Evolutionary conservation across 2,329 filamentous ascomycete species (phyloP), one percentile per base, ranked within the genome.

Genomic region (Diaporthe nobilis): DNA sequence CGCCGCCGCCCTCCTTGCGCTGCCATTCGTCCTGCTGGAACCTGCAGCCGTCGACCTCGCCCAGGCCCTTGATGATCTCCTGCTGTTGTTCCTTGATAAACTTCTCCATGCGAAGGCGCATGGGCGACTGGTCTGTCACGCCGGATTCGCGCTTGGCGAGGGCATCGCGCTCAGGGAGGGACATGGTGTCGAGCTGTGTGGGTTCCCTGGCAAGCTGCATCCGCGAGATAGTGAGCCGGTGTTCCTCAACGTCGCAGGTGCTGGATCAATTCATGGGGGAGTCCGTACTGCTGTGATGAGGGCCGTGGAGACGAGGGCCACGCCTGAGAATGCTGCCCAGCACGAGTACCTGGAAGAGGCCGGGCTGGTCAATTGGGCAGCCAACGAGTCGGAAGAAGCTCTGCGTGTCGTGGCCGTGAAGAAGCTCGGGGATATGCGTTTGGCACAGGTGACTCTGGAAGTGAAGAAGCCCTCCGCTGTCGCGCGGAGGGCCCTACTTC

Each of bases 81-180:
- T 94, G 91, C 82, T 99, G 97, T 81, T 98, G 95, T 80, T 95
- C 91, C 84, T 97, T 97, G 85, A 98, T 97, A 83, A 98, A 94
- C 81, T 94, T 92, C 86, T 99, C 97, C 97, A 99, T 98, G 78
- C 96, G 95, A 75, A 99, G 90, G 73, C 97, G 95, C 96, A 99
- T 98, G 2, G 97, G 96, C 20, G 96, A 98, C 80, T 92, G 88
- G 75, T 92, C 90, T 65, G 89, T 93, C 68, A 98, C 90, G 78
- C 92, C 91, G 74, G 91, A 90, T 83, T 97, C 94, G 77, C 94
- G 92, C 85, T 97, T 98, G 79, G 91, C 90, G 77, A 95, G 89
- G 78, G 91, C 92, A 84, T 98, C 97, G 80, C 94, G 92, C 82
- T 98, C 94, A 80, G 95, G 95, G 79, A 98, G 94, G 55, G 93